Base-by-base conservation (phyloP, 208 protist genomes). In the Leishmania amazonensis region DNA sequence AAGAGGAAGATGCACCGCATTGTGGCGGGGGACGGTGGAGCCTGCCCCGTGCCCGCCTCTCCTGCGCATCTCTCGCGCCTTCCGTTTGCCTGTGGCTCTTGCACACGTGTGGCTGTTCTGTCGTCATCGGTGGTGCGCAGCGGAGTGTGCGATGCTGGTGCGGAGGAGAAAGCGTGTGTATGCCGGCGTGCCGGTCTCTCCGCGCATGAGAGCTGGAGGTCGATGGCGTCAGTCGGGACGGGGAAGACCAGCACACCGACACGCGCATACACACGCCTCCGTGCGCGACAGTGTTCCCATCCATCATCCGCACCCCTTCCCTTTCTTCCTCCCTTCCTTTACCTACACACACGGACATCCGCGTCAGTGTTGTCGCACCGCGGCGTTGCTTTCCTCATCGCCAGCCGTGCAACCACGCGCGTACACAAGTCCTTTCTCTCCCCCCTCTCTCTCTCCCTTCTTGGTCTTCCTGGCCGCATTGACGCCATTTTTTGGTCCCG, bases 51-150 rank as follows among this genome's bases (percentile, higher is more conserved):
- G 31, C 60, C 60, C 19, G n/a, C n/a, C 60, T 31, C 13, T 9
- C 60, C 60, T 67, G 60, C 9, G n/a, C 60, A 13, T 67, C n/a
- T 38, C 3, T 38, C 60, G 0, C n/a, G 3, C 60, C 8, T n/a
- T 17, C n/a, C 13, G 3, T 3, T 38, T 17, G 60, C 19, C 31
- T 38, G 60, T 21, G 0, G 8, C n/a, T 67, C n/a, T 19, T 38
- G 24, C 60, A 38, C n/a, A 40, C 2, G 0, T 62, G 57, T 13
- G 57, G 24, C 6, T 0, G 24, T n/a, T 67, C 8, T 67, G 47
- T 79, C 68, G 49, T 67, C 54, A 60, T 81, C 47, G n/a, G 53
- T 83, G 72, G 28, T 38, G 49, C 57, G 15, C 65, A 31, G 9
- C 76, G 35, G 73, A 64, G 19, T 31, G 5, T 77, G 7, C 11